Percentiles rank a stretch among this genome's conserved stretches.
Conservation (phyloP, 1,284 basidiomycete genomes). For the Cutaneotrichosporon dermatis region DNA sequence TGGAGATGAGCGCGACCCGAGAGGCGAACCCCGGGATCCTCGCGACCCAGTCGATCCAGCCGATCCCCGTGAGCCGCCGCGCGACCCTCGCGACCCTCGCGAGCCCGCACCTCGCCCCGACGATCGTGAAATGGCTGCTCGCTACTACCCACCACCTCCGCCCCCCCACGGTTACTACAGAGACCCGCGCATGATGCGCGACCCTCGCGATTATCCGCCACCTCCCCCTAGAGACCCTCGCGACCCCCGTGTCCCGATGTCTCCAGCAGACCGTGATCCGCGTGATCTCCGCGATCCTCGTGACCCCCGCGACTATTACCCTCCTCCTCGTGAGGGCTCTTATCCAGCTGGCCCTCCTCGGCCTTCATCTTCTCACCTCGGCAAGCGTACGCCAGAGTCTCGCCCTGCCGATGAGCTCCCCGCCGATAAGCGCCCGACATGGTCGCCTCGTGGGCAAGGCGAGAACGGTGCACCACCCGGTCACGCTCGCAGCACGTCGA, state of each 20-base stretch:
- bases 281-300: slow-evolving; percentile 8
- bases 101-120: slow-evolving; percentile 3
- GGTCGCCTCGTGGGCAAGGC: slow-evolving; percentile 10
- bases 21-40: not conserved
- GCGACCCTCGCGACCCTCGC: slow-evolving; percentile 3
- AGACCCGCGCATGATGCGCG: slow-evolving; percentile 10
- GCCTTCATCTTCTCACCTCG: slow-evolving; percentile 7
- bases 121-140: not conserved
- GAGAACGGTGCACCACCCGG: not conserved
- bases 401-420: slow-evolving; percentile 8
- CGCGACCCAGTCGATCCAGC: not conserved
- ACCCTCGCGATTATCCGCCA: slow-evolving; percentile 4
- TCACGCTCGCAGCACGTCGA: slow-evolving; percentile 7
- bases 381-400: slow-evolving; percentile 14
- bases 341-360: slow-evolving; percentile 7
- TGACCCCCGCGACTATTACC: slow-evolving; percentile 1
- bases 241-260: slow-evolving; percentile 5
- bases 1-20: slow-evolving; percentile 3
- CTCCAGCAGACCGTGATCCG: slow-evolving; percentile 2
- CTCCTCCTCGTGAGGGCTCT: slow-evolving; percentile 4
- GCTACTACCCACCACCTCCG: slow-evolving; percentile 7
- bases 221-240: not conserved
- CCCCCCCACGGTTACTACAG: slow-evolving; percentile 13
- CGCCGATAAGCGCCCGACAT: slow-evolving; percentile 14
- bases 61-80: not conserved